Percentiles rank a stretch among this genome's conserved stretches.
Conservation (phyloP, 1,139 yeast genomes). For the Pichia sp. region DNA sequence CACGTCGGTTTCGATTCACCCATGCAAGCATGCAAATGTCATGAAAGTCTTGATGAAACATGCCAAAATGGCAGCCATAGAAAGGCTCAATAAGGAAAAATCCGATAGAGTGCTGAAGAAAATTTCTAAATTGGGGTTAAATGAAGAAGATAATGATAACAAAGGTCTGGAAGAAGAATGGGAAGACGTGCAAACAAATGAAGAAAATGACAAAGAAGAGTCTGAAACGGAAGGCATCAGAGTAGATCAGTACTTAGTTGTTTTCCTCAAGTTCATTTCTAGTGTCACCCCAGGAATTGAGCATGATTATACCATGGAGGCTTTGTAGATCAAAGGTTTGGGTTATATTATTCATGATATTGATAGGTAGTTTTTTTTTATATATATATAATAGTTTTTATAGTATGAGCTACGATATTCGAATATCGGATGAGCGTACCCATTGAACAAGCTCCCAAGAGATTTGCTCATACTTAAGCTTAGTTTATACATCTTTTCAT, state of each 20-base stretch:
- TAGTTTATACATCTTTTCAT: no score
- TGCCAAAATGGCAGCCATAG: slow-evolving; percentile 41
- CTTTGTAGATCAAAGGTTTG: slow-evolving; percentile 27
- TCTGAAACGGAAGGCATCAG: slow-evolving; percentile 45
- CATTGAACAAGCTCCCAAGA: no score
- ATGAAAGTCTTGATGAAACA: slow-evolving; percentile 81
- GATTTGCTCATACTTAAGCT: no score
- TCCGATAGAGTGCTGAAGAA: slow-evolving; percentile 28
- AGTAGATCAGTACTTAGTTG: slow-evolving; percentile 84
- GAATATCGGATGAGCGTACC: no score
- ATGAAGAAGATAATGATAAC: neutral
- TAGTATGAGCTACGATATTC: no score
- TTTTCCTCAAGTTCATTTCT: slow-evolving; percentile 87
- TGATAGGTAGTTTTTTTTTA: no score
- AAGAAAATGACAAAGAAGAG: slow-evolving; percentile 26
- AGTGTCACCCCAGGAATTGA: slow-evolving; percentile 98
- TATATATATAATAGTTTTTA: no score
- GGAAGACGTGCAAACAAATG: slow-evolving; percentile 25
- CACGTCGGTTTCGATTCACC: slow-evolving; percentile 88
- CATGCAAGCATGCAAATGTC: slow-evolving; percentile 91
- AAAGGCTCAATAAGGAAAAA: slow-evolving; percentile 30
- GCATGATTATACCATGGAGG: slow-evolving; percentile 95
- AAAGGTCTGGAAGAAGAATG: slow-evolving; percentile 31
- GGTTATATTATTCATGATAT: no score
- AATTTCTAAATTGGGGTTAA: slow-evolving; percentile 33